Evolutionary conservation across 1,139 yeast genomes (phyloP), one percentile per base, ranked within the genome.

Genomic region (Protomyces inundatus): DNA sequence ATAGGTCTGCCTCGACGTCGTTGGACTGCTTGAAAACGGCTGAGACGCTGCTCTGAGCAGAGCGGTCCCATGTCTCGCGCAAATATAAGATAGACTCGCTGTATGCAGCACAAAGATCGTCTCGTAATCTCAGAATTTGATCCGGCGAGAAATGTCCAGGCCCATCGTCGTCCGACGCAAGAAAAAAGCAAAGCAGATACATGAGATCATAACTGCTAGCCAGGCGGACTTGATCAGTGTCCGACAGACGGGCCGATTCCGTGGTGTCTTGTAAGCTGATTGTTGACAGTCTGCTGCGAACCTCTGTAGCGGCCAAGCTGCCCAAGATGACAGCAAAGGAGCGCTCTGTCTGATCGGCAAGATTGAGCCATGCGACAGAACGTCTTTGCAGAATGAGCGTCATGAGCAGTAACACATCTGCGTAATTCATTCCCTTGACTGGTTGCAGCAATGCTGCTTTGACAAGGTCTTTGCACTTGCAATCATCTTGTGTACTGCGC

Each of bases 61-160:
- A 50, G 35, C 52, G 48, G 30, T 57, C 55, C 55, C 54, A 57
- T 5, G 55, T 40, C 32, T 57, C 61, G 36, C 55, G 46, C 7
- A 57, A 37, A 34, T 57, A 57, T 5, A 54, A 39, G 55, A 57
- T 48, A n/a, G 61, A 48, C 35, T 57, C 61, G 30, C 32, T 16
- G 39, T 36, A 57, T 4, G 61, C 61, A 14, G 61, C 61, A 50
- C 55, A 16, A 48, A 57, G 48, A 32, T 50, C 52, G 40, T 57
- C 61, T 23, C 61, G 52, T 12, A 57, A 10, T 23, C 39, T 36
- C 50, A 57, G 55, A 14, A 57, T 57, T 5, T 50, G 55, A 12
- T 57, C 61, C 9, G 61, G 39, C 6, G 4, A 6, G 7, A 57
- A 36, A 2, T 36, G 10, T n/a, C 48, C 6, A 23, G 23, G 23